Percentiles rank a stretch among this genome's conserved stretches.
These are phyloP conservation scores for Exsudoporus floridanus DNA, from an alignment of 1,284 basidiomycete genomes.

Conservation along the genomic window DNA sequence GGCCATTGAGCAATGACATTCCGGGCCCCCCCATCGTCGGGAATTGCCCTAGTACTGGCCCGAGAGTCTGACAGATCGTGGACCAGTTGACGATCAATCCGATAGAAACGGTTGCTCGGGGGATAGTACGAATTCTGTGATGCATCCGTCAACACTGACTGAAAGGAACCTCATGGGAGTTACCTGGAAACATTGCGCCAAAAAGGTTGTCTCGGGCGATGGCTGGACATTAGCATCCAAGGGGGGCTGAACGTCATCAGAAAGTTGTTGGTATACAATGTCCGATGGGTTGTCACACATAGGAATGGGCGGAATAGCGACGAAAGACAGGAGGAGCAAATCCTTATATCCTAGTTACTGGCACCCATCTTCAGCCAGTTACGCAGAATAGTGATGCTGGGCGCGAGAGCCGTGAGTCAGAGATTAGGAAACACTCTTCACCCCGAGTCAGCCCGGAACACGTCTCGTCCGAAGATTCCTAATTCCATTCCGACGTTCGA, in stretches of 20 bases:
- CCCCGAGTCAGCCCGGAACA: neutral
- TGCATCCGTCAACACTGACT: neutral
- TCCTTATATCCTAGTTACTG: conserved; percentile 10
- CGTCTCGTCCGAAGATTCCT: neutral
- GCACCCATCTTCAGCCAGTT: neutral
- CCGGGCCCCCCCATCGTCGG: neutral
- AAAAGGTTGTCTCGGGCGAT: neutral
- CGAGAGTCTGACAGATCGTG: neutral
- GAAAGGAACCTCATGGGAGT: neutral
- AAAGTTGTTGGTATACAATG: neutral
- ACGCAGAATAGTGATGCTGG: neutral
- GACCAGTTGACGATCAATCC: neutral
- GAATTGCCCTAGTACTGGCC: neutral
- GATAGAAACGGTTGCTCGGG: neutral
- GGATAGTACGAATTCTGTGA: neutral
- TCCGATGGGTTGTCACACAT: neutral
- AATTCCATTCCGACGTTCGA: conserved; percentile 1
- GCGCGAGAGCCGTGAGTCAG: neutral
- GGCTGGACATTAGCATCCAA: neutral
- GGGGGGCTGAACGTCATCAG: neutral
- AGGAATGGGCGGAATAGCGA: neutral
- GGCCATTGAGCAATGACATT: neutral
- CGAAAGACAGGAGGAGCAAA: neutral
- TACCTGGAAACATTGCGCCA: conserved; percentile 5
- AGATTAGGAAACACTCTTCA: neutral